Base-by-base conservation (phyloP, 148 eudicot genomes). In the Rhododendron simsii region DNA sequence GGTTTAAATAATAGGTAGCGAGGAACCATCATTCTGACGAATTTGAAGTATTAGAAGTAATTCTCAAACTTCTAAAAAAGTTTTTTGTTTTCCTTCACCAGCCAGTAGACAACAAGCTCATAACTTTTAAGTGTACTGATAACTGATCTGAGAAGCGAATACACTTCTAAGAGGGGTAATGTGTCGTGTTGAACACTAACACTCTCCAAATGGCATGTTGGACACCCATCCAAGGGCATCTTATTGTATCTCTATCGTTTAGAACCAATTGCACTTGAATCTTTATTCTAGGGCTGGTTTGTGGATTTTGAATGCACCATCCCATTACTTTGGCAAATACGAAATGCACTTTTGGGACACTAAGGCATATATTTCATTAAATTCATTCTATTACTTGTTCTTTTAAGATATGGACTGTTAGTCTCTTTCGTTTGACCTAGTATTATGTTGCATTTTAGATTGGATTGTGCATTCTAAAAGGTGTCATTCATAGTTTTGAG, bases 401-500 rank as follows among this genome's bases (percentile, higher is more conserved):
- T 8, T 63, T 63, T 23, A 63, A 21, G 69, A 21, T 63, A 7
- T 23, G 69, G 28, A n/a, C 11, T 23, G 20, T n/a, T 65, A n/a
- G 39, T 71, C 76, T 71, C 39, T 71, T 13, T 13, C 2, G 76
- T 30, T 71, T 30, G 16, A 71, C 20, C 4, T 71, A 14, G 20
- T 71, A 71, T 13, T 71, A 14, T 30, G 41, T 71, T 30, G 39
- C 20, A 33, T 30, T 65, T 65, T n/a, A n/a, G 4, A 5, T 71
- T 71, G 14, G 4, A 5, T 71, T 71, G 14, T 71, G 7, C 5
- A 71, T 5, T 71, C 76, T 33, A 71, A 13, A 33, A 71, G 76
- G 7, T 80, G 79, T 71, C 7, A 71, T 74, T 85, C 85, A 80
- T 55, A 35, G 35, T 23, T 85, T 30, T 88, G 59, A 47, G 74